phyloP scores from a whole-genome alignment of 306 rosid genomes.

The Ziziphus jujuba region DNA sequence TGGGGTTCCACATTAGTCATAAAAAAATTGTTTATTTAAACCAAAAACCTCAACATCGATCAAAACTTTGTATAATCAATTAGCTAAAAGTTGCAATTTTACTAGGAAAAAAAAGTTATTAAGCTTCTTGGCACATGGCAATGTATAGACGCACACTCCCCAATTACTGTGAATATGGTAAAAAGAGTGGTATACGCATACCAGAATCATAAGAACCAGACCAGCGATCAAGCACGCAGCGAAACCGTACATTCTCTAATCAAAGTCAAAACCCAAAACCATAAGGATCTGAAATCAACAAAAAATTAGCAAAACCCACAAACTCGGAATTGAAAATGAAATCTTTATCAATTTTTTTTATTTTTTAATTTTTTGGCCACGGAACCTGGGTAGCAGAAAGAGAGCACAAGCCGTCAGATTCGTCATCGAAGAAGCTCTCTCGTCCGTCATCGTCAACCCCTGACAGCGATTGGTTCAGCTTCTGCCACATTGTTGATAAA shows the following conservation, averaged over 20 bases:
- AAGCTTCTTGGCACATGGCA: neutral
- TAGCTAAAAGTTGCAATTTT: neutral
- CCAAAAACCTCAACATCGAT: no score
- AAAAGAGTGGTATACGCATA: slow-evolving; percentile 32
- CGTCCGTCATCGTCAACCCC: slow-evolving; percentile 51
- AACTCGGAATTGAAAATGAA: neutral
- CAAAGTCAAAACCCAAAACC: slow-evolving; percentile 34
- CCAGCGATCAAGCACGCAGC: slow-evolving; percentile 75
- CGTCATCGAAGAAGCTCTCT: slow-evolving; percentile 58
- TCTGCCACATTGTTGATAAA: slow-evolving; percentile 59
- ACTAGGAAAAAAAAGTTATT: neutral
- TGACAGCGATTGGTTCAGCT: slow-evolving; percentile 34
- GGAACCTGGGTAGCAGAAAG: slow-evolving; percentile 77
- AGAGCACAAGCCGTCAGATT: slow-evolving; percentile 57
- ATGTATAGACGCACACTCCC: neutral
- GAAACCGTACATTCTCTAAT: slow-evolving; percentile 85
- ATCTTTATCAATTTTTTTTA: slow-evolving; percentile 1
- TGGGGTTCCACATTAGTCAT: no score
- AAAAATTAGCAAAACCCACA: slow-evolving; percentile 10
- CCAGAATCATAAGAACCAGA: slow-evolving; percentile 75
- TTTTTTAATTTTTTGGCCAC: no score
- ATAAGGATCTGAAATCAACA: slow-evolving; percentile 23
- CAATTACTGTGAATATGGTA: neutral
- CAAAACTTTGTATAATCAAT: neutral
- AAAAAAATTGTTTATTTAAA: no score